Evolutionary conservation across 129 eudicot genomes (phyloP).

Genomic region (Escallonia herrerae): DNA sequence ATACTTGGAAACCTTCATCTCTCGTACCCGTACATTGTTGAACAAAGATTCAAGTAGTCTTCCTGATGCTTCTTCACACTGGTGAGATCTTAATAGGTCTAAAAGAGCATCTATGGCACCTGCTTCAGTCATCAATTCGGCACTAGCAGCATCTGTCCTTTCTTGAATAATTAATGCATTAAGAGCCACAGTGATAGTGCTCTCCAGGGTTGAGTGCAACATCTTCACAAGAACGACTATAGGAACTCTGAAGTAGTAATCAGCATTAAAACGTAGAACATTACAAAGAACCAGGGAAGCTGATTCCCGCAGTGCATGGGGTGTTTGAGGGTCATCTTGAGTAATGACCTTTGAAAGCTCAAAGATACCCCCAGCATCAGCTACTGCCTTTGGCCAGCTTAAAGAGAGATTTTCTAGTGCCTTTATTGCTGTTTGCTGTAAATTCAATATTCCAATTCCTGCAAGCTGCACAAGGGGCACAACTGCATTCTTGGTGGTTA

Average conservation of each 20-base stretch:
- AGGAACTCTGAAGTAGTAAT: conserved; percentile 60
- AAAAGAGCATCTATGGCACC: conserved; percentile 65
- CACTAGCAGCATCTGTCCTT: conserved; percentile 47
- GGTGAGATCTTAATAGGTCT: conserved; percentile 65
- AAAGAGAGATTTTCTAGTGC: conserved; percentile 58
- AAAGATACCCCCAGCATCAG: conserved; percentile 79
- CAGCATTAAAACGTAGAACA: conserved; percentile 41
- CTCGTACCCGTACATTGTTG: conserved; percentile 51
- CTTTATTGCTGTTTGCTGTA: conserved; percentile 73
- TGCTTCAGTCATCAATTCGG: conserved; percentile 65
- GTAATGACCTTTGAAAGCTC: conserved; percentile 72
- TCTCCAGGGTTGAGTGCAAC: conserved; percentile 47
- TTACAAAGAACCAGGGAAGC: conserved; percentile 64
- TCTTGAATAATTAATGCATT: conserved; percentile 58
- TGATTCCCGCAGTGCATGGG: conserved; percentile 66
- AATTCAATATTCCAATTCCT: conserved; percentile 57
- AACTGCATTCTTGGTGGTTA: conserved; percentile 55
- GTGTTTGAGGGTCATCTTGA: conserved; percentile 68
- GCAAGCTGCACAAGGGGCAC: conserved; percentile 74
- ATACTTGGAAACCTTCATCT: conserved; percentile 49
- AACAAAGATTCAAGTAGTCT: conserved; percentile 66
- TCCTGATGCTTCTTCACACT: conserved; percentile 67
- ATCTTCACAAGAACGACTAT: conserved; percentile 63
- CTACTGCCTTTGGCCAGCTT: conserved; percentile 75
- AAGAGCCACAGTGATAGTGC: conserved; percentile 43